Base-by-base conservation (phyloP, 345 rosid species). In the Melastoma malabathricum region DNA sequence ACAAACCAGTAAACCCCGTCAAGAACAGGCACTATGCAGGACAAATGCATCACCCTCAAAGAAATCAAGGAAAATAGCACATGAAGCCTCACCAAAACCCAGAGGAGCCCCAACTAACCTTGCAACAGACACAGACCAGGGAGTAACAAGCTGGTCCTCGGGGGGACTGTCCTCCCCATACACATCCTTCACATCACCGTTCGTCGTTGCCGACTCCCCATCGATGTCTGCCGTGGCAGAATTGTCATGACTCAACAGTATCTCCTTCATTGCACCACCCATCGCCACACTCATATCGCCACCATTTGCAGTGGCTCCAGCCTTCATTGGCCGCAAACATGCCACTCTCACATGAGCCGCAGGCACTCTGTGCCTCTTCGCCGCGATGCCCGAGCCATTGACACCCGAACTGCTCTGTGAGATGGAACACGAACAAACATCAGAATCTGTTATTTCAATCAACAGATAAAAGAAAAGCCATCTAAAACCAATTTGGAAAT, bases 81-180 rank as follows among this genome's bases (percentile, higher is more conserved):
- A 34, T 34, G 41, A 34, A 34, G 6, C 41, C 41, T 34, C 41
- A 34, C 41, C 41, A 2, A 34, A 34, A 34, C 41, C 12, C 41
- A 34, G 41, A 34, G 18, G 20, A 45, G 34, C 15, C 44, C n/a
- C 25, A 41, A 25, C 29, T 14, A 17, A 70, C 79, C 79, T 70
- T 19, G 79, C 79, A 52, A 74, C 75, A 20, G 79, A 74, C 47
- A 74, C 64, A 3, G 75, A 31, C 79, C 79, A 74, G 29, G 79
- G 79, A 6, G 79, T 74, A 5, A 74, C 75, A 43, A 64, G 46
- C 55, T 69, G 79, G 47, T 74, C 75, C 68, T 70, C 73, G 3
- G 71, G 67, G 63, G 75, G 70, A 13, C 58, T 45, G 59, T 74
- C 79, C 62, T 74, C 79, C 10, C 72, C 75, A 17, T 66, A 66